phyloP scores from a whole-genome alignment of 305 asterid genomes.

The Rubia balearica region DNA sequence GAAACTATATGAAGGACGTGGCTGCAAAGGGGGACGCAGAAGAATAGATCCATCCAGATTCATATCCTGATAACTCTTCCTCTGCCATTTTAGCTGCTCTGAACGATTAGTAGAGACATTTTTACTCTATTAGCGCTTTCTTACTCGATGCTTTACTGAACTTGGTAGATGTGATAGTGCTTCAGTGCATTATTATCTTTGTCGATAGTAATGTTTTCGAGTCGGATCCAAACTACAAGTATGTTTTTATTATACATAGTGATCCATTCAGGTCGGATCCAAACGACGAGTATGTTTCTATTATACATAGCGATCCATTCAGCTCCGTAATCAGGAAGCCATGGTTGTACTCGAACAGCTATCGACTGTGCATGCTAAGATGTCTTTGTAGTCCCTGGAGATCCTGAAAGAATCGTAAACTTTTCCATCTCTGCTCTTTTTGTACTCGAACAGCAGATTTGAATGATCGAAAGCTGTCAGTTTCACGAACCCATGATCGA shows the following conservation, averaged over 20 bases:
- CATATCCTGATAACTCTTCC: neutral
- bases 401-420: constrained; percentile 78
- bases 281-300: neutral
- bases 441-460: constrained; percentile 77
- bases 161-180: neutral
- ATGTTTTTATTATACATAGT: neutral
- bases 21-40: constrained; percentile 26
- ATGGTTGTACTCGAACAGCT: constrained; percentile 67
- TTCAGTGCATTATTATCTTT: too few relatives aligned
- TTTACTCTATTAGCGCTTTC: neutral
- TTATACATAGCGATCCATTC: neutral
- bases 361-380: constrained; percentile 72
- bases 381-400: constrained; percentile 75
- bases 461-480: constrained; percentile 85
- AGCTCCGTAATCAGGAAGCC: constrained; percentile 33
- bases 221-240: neutral
- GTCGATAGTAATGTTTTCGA: neutral
- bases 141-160: neutral
- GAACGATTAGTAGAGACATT: neutral
- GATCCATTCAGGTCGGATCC: neutral
- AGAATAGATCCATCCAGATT: constrained; percentile 7
- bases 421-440: constrained; percentile 73
- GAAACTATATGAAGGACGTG: constrained; percentile 53
- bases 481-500: constrained; percentile 73
- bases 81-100: neutral